phyloP scores from a whole-genome alignment of 257 asterid species.

The Ballota nigra region DNA sequence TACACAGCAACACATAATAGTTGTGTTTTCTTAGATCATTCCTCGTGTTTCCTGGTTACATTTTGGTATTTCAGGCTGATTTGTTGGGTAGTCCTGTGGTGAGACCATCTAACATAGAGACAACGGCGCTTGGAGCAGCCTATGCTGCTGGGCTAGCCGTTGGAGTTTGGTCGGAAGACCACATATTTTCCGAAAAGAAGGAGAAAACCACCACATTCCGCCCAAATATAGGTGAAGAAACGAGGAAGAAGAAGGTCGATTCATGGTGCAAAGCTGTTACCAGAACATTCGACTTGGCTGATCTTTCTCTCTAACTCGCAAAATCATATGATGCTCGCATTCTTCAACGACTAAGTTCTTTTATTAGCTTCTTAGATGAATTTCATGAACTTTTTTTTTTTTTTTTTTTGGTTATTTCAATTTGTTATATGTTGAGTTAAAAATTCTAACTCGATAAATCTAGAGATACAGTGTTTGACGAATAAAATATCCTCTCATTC shows the following conservation, averaged over 20 bases:
- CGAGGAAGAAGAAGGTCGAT: conserved; percentile 72
- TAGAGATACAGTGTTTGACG: neutral
- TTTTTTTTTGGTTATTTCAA: too few species aligned
- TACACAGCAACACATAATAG: neutral
- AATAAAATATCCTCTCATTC: neutral
- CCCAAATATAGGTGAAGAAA: conserved; percentile 47
- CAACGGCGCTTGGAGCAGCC: conserved; percentile 98
- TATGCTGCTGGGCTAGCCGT: conserved; percentile 94
- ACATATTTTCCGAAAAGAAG: conserved; percentile 60
- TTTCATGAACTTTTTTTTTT: neutral
- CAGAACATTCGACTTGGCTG: conserved; percentile 86
- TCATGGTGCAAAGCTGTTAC: conserved; percentile 94
- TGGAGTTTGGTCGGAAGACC: conserved; percentile 72
- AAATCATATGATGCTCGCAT: neutral
- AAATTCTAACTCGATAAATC: too few species aligned
- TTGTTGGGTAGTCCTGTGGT: conserved; percentile 75
- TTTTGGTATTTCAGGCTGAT: conserved; percentile 53
- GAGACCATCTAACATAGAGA: conserved; percentile 84
- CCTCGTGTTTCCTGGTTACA: neutral
- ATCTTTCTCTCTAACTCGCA: conserved; percentile 45
- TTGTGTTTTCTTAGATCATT: neutral
- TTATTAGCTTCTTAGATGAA: neutral
- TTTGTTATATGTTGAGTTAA: neutral
- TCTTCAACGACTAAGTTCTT: neutral
- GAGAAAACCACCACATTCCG: conserved; percentile 47